Evolutionary conservation across 202 grass and related monocot species (phyloP).

Genomic region (Dendrocalamus latiflorus): DNA sequence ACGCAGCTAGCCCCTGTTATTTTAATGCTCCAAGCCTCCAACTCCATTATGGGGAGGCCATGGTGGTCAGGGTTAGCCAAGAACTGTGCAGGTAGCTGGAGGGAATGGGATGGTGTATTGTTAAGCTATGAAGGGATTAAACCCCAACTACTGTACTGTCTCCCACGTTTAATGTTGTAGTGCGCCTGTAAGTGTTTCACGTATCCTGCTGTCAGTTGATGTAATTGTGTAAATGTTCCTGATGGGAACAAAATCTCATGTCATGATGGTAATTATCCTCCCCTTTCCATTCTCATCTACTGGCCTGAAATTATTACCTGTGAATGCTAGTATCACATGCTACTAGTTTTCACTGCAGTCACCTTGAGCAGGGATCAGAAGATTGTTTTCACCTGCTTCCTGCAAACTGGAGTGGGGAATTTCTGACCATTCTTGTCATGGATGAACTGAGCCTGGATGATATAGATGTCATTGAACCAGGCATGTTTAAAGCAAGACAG

Average conservation of each 20-base stretch:
- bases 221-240: conserved; percentile 41
- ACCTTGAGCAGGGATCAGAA: neutral
- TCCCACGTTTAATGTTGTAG: conserved; percentile 26
- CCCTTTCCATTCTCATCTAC: neutral
- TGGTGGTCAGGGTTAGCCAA: conserved; percentile 8
- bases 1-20: conserved; percentile 15
- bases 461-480: neutral
- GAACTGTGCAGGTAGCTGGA: conserved; percentile 5
- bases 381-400: neutral
- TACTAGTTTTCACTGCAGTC: neutral
- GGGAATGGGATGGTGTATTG: conserved; percentile 28
- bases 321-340: neutral
- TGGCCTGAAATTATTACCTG: neutral
- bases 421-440: neutral
- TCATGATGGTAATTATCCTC: conserved; percentile 2
- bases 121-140: conserved; percentile 31
- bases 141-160: conserved; percentile 18
- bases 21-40: conserved; percentile 29
- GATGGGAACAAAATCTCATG: neutral
- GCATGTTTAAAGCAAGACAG: too few relatives aligned
- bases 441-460: neutral
- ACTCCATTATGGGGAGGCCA: neutral
- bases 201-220: neutral
- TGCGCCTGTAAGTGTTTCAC: conserved; percentile 35
- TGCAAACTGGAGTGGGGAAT: neutral